phyloP scores from a whole-genome alignment of 2,329 filamentous ascomycete genomes.

The Fusarium sp. region DNA sequence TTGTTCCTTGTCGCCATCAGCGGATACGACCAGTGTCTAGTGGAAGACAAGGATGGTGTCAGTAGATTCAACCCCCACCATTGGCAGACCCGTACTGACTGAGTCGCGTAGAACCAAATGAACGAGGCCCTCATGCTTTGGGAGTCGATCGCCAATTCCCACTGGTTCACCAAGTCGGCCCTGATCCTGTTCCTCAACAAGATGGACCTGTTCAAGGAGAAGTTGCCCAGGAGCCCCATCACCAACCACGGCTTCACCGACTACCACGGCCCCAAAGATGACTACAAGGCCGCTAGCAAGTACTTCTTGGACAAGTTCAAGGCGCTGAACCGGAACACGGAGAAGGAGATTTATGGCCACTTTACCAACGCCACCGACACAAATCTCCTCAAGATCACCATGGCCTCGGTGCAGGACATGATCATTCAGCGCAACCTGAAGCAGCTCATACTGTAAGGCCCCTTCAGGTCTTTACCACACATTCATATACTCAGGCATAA shows the following conservation, averaged over 20 bases:
- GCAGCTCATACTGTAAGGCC: conserved; percentile 68
- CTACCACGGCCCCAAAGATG: conserved; percentile 76
- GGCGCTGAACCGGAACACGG: conserved; percentile 75
- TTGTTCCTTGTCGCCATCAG: conserved; percentile 95
- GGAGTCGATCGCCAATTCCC: conserved; percentile 86
- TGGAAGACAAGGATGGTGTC: conserved; percentile 96
- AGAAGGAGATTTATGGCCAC: conserved; percentile 72
- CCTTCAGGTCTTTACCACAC: not conserved
- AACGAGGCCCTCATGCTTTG: conserved; percentile 89
- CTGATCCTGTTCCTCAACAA: conserved; percentile 90
- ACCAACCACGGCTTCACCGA: conserved; percentile 81
- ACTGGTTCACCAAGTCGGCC: conserved; percentile 85
- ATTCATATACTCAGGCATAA: not conserved
- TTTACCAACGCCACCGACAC: conserved; percentile 73
- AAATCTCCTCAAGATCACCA: conserved; percentile 85
- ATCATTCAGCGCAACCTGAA: conserved; percentile 87
- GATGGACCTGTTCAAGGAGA: conserved; percentile 86
- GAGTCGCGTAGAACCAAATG: conserved; percentile 80
- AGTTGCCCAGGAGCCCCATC: conserved; percentile 77
- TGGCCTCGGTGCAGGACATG: conserved; percentile 88
- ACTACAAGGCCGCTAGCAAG: conserved; percentile 79
- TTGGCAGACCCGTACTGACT: conserved; percentile 11
- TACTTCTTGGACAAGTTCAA: conserved; percentile 87
- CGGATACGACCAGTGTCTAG: conserved; percentile 94
- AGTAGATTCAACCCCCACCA: conserved; percentile 49